phyloP scores from a whole-genome alignment of 805 yeast genomes.

The Debaryomyces maramus region DNA sequence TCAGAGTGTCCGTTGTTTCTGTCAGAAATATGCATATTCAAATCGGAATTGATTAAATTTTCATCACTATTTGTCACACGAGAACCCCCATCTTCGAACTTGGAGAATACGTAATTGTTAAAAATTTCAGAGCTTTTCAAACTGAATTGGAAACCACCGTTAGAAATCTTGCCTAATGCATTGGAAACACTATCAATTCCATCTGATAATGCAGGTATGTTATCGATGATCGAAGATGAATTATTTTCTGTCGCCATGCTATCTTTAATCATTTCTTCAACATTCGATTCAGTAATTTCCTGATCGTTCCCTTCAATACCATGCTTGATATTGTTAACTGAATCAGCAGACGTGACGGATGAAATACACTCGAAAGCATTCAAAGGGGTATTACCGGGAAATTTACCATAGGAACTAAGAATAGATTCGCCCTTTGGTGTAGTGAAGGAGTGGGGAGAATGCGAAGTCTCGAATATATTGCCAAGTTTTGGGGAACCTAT shows the following conservation, averaged over 20 bases:
- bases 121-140: conserved; percentile 28
- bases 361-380: too few relatives aligned
- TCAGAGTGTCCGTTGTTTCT: too few relatives aligned
- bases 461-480: background rate
- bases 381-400: too few relatives aligned
- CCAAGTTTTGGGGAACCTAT: background rate
- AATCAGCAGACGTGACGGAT: too few relatives aligned
- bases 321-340: too few relatives aligned
- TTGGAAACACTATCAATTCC: conserved; percentile 27
- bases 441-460: conserved; percentile 11
- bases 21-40: background rate
- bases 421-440: conserved; percentile 17
- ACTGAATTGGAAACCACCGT: conserved; percentile 25
- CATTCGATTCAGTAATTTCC: too few relatives aligned
- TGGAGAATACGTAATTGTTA: conserved; percentile 21
- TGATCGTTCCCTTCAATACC: too few relatives aligned
- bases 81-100: conserved; percentile 1
- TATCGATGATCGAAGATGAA: background rate
- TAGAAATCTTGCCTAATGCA: conserved; percentile 25
- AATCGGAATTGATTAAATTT: background rate
- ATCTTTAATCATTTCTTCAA: too few relatives aligned
- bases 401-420: conserved; percentile 1
- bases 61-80: background rate
- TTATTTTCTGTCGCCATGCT: conserved; percentile 2
- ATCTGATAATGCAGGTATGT: conserved; percentile 19